phyloP scores from a whole-genome alignment of 2,329 filamentous ascomycete genomes.

The Malbranchea cinnamomea region DNA sequence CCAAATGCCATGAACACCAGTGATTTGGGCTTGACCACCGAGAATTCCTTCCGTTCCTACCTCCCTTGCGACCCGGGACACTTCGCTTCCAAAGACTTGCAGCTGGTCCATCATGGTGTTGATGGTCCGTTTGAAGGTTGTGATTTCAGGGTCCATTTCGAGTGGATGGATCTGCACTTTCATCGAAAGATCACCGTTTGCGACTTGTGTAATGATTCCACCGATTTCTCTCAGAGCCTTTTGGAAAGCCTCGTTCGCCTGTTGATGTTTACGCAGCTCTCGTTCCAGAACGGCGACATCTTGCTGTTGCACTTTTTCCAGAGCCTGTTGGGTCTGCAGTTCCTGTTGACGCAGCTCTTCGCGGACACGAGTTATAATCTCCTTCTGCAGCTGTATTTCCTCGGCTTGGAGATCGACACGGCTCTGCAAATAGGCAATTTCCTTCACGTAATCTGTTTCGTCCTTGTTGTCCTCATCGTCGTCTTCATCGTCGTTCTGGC shows the following conservation, averaged over 20 bases:
- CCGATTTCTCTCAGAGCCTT: constrained; percentile 94
- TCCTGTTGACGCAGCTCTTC: constrained; percentile 76
- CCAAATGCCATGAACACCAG: constrained; percentile 92
- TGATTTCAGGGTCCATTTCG: constrained; percentile 97
- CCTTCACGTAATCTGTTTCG: constrained; percentile 57
- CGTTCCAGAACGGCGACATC: constrained; percentile 82
- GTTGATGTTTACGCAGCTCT: constrained; percentile 91
- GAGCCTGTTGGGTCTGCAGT: constrained; percentile 65
- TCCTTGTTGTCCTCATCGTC: constrained; percentile 30
- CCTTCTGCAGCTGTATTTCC: constrained; percentile 72
- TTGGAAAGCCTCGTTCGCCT: constrained; percentile 96
- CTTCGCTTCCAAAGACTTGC: constrained; percentile 90
- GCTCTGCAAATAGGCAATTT: constrained; percentile 71
- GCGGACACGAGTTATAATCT: constrained; percentile 73
- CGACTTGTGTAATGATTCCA: constrained; percentile 91
- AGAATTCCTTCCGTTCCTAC: constrained; percentile 92
- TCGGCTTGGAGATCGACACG: constrained; percentile 90
- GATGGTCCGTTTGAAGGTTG: constrained; percentile 93
- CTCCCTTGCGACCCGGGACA: constrained; percentile 84
- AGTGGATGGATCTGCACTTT: constrained; percentile 91
- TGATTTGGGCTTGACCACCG: constrained; percentile 83
- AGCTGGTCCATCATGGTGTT: constrained; percentile 99
- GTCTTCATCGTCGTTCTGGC: constrained; percentile 37
- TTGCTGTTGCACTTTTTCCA: constrained; percentile 69
- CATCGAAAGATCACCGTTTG: constrained; percentile 87